These are phyloP conservation scores for Penicillium freii DNA, from an alignment of 2,329 filamentous ascomycete species.

Conservation along the genomic window DNA sequence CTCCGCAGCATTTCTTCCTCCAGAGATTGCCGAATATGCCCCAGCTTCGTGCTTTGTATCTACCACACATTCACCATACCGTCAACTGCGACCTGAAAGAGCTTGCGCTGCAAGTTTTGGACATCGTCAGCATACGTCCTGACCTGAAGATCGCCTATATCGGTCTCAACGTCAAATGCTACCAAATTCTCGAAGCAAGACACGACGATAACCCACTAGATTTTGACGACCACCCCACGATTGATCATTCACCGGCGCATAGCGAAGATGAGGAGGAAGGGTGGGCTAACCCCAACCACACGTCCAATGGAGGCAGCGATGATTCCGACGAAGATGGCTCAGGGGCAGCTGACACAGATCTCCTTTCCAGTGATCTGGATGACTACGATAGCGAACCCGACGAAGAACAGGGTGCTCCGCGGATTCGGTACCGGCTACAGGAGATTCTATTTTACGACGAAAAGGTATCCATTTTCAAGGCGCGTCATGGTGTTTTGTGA, in stretches of 20 bases:
- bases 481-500: slow-evolving; percentile 59
- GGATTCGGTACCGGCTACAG: slow-evolving; percentile 59
- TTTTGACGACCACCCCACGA: slow-evolving; percentile 31
- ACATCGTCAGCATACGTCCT: slow-evolving; percentile 72
- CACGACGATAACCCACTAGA: slow-evolving; percentile 38
- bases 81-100: slow-evolving; percentile 65
- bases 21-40: slow-evolving; percentile 69
- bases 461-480: slow-evolving; percentile 76
- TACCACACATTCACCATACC: slow-evolving; percentile 66
- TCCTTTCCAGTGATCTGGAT: slow-evolving; percentile 33
- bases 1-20: slow-evolving; percentile 70
- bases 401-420: slow-evolving; percentile 34
- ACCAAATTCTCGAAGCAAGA: slow-evolving; percentile 68
- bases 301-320: slow-evolving; percentile 44
- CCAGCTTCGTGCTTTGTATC: slow-evolving; percentile 68
- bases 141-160: slow-evolving; percentile 77
- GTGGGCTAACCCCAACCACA: slow-evolving; percentile 45
- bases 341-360: slow-evolving; percentile 19
- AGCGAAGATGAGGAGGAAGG: slow-evolving; percentile 44
- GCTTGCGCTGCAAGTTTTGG: slow-evolving; percentile 71
- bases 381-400: slow-evolving; percentile 48
- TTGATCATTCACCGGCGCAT: slow-evolving; percentile 40
- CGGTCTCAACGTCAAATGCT: slow-evolving; percentile 74
- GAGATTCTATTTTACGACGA: slow-evolving; percentile 86
- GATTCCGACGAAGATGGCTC: slow-evolving; percentile 24